These are phyloP conservation scores for Lactarius sp. DNA, from an alignment of 768 basidiomycete genomes.

Conservation along the genomic window DNA sequence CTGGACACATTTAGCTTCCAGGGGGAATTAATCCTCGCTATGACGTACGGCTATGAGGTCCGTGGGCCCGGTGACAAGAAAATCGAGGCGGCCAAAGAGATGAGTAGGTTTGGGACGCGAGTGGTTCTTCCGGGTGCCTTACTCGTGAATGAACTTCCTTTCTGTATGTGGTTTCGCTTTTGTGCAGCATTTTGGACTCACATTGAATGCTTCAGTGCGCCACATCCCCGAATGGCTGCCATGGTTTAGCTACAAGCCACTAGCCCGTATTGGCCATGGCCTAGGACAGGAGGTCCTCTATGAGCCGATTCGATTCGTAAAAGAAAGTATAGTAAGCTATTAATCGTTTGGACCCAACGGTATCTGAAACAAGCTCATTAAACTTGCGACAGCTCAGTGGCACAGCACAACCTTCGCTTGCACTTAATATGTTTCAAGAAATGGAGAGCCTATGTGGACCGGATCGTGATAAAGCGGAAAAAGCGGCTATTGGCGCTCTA, in stretches of 20 bases:
- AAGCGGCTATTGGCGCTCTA: not conserved
- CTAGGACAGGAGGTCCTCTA: not conserved
- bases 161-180: not conserved
- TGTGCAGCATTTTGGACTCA: too few species aligned
- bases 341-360: not conserved
- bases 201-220: not conserved
- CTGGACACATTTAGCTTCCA: too few species aligned
- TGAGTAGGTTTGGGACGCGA: not conserved
- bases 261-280: not conserved
- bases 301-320: not conserved
- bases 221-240: constrained; percentile 7
- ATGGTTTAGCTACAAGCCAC: constrained; percentile 12
- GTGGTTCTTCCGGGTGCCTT: constrained; percentile 5
- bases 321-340: not conserved
- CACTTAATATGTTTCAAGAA: constrained; percentile 7
- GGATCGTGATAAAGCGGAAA: constrained; percentile 5
- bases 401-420: constrained; percentile 1
- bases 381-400: not conserved
- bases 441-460: not conserved
- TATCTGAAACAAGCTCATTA: not conserved
- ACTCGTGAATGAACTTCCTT: constrained; percentile 17
- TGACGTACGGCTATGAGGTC: constrained; percentile 9
- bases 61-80: not conserved
- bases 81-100: not conserved
- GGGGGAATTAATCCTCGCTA: constrained; percentile 2